A percentile compares a stretch with the other conserved stretches of the same genome.
Evolutionary conservation across 176 grass and related monocot genomes (phyloP).

Genomic region (Guadua angustifolia): DNA sequence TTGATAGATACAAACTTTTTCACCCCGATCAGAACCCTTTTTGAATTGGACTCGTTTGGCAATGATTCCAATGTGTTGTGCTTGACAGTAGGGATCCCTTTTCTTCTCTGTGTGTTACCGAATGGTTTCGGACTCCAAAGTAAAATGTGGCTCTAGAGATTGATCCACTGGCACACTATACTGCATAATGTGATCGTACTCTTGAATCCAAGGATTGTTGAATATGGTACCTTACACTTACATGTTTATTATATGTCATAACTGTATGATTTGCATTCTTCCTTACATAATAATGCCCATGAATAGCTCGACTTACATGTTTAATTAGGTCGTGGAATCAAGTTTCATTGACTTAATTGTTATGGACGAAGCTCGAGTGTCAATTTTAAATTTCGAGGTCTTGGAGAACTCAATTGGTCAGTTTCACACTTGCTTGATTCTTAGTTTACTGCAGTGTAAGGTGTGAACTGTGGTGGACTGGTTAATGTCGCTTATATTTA

Average conservation of each 20-base stretch:
- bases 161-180: constrained; percentile 17
- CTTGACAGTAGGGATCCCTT: constrained; percentile 44
- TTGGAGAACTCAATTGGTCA: neutral
- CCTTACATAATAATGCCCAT: neutral
- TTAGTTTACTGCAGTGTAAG: neutral
- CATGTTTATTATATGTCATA: neutral
- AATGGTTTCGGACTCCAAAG: constrained; percentile 35
- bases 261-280: constrained; percentile 17
- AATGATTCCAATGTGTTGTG: constrained; percentile 47
- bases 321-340: neutral
- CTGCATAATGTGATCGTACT: neutral
- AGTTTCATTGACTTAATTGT: neutral
- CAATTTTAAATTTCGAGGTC: neutral
- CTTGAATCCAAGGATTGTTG: neutral
- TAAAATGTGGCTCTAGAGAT: constrained; percentile 30
- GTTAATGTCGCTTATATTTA: neutral
- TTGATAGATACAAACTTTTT: constrained; percentile 50
- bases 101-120: constrained; percentile 47
- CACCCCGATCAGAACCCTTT: constrained; percentile 49
- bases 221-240: neutral
- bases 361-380: neutral
- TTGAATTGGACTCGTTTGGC: constrained; percentile 60
- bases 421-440: neutral
- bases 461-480: neutral
- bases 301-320: neutral